A percentile compares a stretch with the other conserved stretches of the same genome.
Evolutionary conservation across 2,329 filamentous ascomycete species (phyloP).

Genomic region (Teratosphaeriaceae sp.): DNA sequence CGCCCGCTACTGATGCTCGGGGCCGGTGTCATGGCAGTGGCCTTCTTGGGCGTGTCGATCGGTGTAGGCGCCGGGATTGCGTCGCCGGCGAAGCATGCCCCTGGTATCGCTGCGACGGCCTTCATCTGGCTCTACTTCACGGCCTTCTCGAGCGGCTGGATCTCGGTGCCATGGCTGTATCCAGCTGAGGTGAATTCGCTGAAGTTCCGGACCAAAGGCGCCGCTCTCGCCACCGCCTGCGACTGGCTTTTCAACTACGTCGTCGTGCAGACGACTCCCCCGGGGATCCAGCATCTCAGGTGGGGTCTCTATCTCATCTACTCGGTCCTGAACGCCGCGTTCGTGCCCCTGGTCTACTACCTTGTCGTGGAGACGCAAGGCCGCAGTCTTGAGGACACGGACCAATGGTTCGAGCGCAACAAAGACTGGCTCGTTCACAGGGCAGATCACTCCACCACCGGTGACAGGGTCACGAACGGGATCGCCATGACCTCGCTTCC

Average conservation of each 20-base stretch:
- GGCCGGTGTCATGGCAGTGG: conserved; percentile 39
- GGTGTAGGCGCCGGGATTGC: conserved; percentile 27
- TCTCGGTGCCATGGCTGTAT: conserved; percentile 88
- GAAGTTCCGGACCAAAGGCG: conserved; percentile 91
- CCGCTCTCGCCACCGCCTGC: conserved; percentile 73
- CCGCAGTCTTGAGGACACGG: conserved; percentile 16
- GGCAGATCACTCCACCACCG: conserved; percentile 10
- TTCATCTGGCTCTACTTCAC: conserved; percentile 66
- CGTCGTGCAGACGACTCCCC: conserved; percentile 32
- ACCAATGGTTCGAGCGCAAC: conserved; percentile 17
- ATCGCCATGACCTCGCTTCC: conserved; percentile 5
- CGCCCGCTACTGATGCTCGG: conserved; percentile 35
- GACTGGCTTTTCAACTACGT: conserved; percentile 35
- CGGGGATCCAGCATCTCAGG: conserved; percentile 30
- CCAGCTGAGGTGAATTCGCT: conserved; percentile 91
- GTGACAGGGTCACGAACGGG: conserved; percentile 1
- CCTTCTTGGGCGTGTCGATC: conserved; percentile 25
- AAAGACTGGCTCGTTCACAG: conserved; percentile 16
- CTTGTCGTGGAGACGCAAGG: conserved; percentile 38
- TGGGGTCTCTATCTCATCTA: conserved; percentile 39
- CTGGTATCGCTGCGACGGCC: conserved; percentile 44
- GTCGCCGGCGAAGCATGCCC: conserved; percentile 26
- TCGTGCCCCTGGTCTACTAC: conserved; percentile 55
- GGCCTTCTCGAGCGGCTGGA: conserved; percentile 54
- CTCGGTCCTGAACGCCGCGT: conserved; percentile 41